Base-by-base conservation (phyloP, 208 protist genomes). In the Leptomonas pyrrhocoris region DNA sequence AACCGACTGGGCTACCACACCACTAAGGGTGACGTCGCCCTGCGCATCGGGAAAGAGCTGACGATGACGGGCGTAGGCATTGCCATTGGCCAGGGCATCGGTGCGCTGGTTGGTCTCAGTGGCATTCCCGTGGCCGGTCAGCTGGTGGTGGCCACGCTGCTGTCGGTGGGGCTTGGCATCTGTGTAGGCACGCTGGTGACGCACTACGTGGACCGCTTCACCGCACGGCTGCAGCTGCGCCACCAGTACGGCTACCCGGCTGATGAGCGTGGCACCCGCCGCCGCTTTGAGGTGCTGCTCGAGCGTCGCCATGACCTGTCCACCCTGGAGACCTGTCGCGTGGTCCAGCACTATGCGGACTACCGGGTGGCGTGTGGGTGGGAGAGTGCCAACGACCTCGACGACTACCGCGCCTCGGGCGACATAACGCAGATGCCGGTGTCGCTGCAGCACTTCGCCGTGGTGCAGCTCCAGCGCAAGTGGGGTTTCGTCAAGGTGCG, bases 371-470 rank as follows among this genome's bases (percentile, higher is more conserved):
- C 84, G 28, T 79, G 79, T 60, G 88, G 88, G 21, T 93, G 88
- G 88, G 84, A 90, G 66, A 88, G 84, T 70, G 48, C 70, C 11
- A 88, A 73, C 21, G 88, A 88, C 73, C 64, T 89, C 34, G 80
- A 85, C 65, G 82, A 90, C 65, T 90, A 93, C 77, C 77, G 88
- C 48, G 66, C 80, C 46, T 73, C 83, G 1, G 84, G 77, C 43
- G 79, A 90, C 73, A 83, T 85, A 25, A 78, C 73, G 9, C 77
- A 73, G 50, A 88, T 90, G 82, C 84, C 88, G 23, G 72, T 90
- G 21, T 93, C 88, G 18, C 83, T 93, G 34, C 88, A 90, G 75
- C 88, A 93, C 75, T 93, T 90, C 78, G 84, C 84, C 7, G 81
- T 88, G 38, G 80, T 90, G 38, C 88, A 89, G 70, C 79, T 93